Percentiles rank a stretch among this genome's conserved stretches.
phyloP scores from a whole-genome alignment of 371 early-diverging fungal species.

The Mucor plumbeus region DNA sequence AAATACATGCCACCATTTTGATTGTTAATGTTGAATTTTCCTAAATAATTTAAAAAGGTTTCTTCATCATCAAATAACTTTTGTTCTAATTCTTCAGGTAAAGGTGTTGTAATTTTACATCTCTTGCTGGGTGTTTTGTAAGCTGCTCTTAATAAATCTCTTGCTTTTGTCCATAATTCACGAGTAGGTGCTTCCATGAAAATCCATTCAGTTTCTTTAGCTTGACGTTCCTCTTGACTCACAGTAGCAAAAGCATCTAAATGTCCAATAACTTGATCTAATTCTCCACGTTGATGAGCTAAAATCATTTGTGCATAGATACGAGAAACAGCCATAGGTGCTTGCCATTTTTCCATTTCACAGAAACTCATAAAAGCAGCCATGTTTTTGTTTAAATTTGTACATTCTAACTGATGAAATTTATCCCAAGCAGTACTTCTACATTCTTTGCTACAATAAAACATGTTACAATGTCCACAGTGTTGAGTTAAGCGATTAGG shows the following conservation, averaged over 20 bases:
- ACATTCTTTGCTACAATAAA: conserved; percentile 61
- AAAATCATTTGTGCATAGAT: conserved; percentile 63
- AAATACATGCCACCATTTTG: conserved; percentile 72
- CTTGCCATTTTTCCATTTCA: conserved; percentile 58
- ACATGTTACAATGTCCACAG: conserved; percentile 59
- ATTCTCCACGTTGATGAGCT: conserved; percentile 61
- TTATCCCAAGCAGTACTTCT: conserved; percentile 59
- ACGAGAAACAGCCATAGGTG: conserved; percentile 64
- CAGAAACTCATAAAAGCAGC: conserved; percentile 55
- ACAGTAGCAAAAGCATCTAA: conserved; percentile 71
- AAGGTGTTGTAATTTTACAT: conserved; percentile 58
- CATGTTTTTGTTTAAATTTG: conserved; percentile 52
- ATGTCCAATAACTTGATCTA: conserved; percentile 55
- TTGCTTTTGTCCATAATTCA: conserved; percentile 59
- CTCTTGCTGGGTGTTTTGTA: conserved; percentile 53
- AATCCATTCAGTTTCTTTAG: conserved; percentile 70
- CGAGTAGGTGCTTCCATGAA: conserved; percentile 64
- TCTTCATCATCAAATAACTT: conserved; percentile 61
- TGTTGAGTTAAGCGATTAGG: conserved; percentile 43
- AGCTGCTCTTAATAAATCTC: conserved; percentile 52
- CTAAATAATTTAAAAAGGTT: conserved; percentile 64
- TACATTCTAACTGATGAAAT: conserved; percentile 63
- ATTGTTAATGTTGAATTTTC: conserved; percentile 73
- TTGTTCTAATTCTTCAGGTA: conserved; percentile 50
- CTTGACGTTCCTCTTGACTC: conserved; percentile 67